phyloP scores from a whole-genome alignment of 441 rosid species.

The Bocquillonia castaneifolia region DNA sequence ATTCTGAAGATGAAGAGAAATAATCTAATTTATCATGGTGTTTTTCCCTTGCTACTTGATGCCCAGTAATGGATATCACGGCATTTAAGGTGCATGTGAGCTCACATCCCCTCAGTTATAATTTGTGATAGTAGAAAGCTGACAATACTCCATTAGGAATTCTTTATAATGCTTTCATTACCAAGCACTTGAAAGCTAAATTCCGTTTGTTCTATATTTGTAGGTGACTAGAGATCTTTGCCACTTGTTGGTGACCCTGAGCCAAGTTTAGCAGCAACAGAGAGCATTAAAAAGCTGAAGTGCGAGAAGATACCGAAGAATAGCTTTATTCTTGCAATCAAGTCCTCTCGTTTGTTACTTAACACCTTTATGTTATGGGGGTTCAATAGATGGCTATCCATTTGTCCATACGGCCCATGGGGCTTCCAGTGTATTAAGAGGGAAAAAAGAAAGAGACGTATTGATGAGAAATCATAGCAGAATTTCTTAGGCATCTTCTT shows the following conservation, averaged over 20 bases:
- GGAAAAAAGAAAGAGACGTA: too few relatives aligned
- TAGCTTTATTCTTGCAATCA: too few relatives aligned
- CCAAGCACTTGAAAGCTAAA: background rate
- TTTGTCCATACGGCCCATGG: too few relatives aligned
- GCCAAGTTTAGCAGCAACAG: background rate
- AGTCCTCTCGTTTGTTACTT: too few relatives aligned
- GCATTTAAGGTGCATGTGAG: background rate
- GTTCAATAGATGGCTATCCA: too few relatives aligned
- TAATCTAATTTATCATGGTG: slow-evolving; percentile 16
- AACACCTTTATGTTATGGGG: too few relatives aligned
- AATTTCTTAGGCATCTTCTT: background rate
- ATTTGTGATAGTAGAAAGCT: background rate
- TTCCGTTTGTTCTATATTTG: background rate
- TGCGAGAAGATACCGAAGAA: too few relatives aligned
- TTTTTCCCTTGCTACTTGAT: background rate
- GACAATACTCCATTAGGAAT: background rate
- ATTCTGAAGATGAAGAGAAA: slow-evolving; percentile 77
- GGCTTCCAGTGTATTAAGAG: too few relatives aligned
- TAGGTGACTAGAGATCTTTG: background rate
- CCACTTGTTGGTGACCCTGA: background rate
- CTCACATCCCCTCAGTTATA: background rate
- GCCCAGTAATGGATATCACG: background rate
- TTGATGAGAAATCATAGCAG: background rate
- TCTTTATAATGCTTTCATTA: background rate
- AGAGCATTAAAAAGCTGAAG: background rate